A percentile compares a stretch with the other conserved stretches of the same genome.
Evolutionary conservation across 768 basidiomycete genomes (phyloP).

Genomic region (Amanita fuliginea): DNA sequence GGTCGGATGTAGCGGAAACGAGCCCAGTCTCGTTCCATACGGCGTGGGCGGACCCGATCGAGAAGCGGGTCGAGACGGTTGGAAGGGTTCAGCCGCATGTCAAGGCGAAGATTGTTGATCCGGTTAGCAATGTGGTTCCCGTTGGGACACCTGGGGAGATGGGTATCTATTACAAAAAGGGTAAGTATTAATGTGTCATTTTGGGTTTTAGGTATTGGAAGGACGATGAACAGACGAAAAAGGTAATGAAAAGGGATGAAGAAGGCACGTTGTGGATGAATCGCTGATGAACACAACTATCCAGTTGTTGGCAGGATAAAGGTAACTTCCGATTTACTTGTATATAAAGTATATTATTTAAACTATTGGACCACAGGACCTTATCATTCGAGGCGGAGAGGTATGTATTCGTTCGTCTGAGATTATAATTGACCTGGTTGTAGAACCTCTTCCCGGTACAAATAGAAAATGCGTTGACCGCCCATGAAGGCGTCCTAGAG

Average conservation of each 20-base stretch:
- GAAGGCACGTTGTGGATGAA: constrained; percentile 50
- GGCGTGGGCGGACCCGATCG: constrained; percentile 51
- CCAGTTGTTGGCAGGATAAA: constrained; percentile 74
- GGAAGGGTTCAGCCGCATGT: constrained; percentile 71
- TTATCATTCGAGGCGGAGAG: constrained; percentile 83
- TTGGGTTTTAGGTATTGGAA: constrained; percentile 56
- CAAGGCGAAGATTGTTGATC: constrained; percentile 59
- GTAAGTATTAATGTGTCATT: constrained; percentile 22
- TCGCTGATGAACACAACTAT: neutral
- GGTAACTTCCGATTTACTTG: constrained; percentile 21
- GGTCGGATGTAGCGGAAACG: neutral
- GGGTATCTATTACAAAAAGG: constrained; percentile 79
- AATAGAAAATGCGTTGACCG: constrained; percentile 66
- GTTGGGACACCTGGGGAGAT: constrained; percentile 67
- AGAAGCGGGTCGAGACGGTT: constrained; percentile 75
- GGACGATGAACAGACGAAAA: constrained; percentile 54
- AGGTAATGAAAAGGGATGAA: constrained; percentile 44
- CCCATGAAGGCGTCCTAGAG: constrained; percentile 48
- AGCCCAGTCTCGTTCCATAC: constrained; percentile 84
- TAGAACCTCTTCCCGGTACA: constrained; percentile 79
- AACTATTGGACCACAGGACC: constrained; percentile 33
- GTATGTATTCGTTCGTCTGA: constrained; percentile 18
- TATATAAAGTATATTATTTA: neutral
- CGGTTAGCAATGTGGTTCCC: constrained; percentile 51
- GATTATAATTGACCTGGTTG: neutral